A percentile compares a stretch with the other conserved stretches of the same genome.
These are phyloP conservation scores for Dactylellina leptospora DNA, from an alignment of 2,329 filamentous ascomycete species.

Conservation along the genomic window DNA sequence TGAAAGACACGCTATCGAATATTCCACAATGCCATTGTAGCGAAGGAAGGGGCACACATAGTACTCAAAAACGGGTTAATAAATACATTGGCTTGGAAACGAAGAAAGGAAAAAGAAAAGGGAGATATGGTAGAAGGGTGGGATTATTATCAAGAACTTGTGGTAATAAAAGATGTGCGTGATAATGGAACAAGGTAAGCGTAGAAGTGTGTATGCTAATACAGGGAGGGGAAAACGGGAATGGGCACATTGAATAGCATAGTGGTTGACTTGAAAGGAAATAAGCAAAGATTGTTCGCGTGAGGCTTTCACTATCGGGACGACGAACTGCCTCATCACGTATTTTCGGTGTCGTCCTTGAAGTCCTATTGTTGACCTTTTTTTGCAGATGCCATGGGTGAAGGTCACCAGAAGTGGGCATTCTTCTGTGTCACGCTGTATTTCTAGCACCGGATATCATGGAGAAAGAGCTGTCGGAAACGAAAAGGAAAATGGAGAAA, in stretches of 20 bases:
- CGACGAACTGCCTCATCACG: background rate
- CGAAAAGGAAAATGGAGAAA: constrained; percentile 4
- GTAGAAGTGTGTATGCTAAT: constrained; percentile 19
- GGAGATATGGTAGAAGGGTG: too few species aligned
- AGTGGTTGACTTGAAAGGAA: too few species aligned
- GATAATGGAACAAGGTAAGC: background rate
- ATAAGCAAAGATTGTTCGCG: background rate
- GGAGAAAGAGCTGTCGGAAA: background rate
- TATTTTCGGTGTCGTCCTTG: background rate
- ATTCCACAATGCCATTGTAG: constrained; percentile 20
- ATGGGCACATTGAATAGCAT: constrained; percentile 14
- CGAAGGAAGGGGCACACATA: background rate
- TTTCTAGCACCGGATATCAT: background rate
- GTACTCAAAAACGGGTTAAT: constrained; percentile 33
- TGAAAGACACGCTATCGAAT: constrained; percentile 29
- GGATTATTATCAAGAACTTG: constrained; percentile 46
- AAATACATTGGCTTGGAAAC: constrained; percentile 46
- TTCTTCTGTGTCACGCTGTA: background rate
- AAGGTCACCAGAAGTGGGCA: background rate
- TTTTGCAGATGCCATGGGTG: constrained; percentile 2
- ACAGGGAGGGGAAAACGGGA: background rate
- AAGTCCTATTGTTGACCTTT: background rate
- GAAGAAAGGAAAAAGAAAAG: constrained; percentile 17
- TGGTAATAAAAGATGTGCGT: background rate
- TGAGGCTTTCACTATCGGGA: background rate